phyloP scores from a whole-genome alignment of 164 flowering plant species.

The Dillenia suffruticosa region DNA sequence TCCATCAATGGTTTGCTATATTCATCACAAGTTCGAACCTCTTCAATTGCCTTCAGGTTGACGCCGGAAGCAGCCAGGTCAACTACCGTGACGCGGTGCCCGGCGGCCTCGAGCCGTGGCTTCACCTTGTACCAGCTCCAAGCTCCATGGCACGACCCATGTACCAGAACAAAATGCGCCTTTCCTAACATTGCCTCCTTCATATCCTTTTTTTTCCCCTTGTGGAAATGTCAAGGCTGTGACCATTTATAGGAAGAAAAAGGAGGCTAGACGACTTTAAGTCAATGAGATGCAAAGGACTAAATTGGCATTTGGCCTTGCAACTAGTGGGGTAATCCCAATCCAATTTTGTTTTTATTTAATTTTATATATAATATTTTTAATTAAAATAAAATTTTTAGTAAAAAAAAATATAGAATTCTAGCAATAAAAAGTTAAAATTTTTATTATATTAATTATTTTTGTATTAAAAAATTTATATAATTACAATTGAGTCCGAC shows the following conservation, averaged over 20 bases:
- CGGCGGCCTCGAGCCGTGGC: conserved; percentile 28
- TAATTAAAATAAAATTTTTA: no score
- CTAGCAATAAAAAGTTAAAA: no score
- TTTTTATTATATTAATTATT: no score
- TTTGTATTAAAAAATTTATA: no score
- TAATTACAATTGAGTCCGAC: no score
- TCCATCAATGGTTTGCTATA: conserved; percentile 39
- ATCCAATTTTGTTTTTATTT: no score
- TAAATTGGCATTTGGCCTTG: no score
- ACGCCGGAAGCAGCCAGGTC: conserved; percentile 43
- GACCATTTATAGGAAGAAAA: no score
- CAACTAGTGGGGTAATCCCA: no score
- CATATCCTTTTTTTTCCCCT: not conserved
- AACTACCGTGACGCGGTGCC: conserved; percentile 38
- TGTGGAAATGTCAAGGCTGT: not conserved
- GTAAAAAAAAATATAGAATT: no score
- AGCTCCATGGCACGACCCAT: conserved; percentile 55
- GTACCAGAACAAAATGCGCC: conserved; percentile 54
- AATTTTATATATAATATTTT: no score
- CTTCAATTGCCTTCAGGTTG: conserved; percentile 7
- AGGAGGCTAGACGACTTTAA: no score
- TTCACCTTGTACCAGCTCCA: conserved; percentile 62
- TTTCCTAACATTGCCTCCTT: conserved; percentile 2
- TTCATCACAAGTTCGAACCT: conserved; percentile 16
- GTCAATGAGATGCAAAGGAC: not conserved